Conservation (phyloP, 805 yeast species). For the Suhomyces emberorum region DNA sequence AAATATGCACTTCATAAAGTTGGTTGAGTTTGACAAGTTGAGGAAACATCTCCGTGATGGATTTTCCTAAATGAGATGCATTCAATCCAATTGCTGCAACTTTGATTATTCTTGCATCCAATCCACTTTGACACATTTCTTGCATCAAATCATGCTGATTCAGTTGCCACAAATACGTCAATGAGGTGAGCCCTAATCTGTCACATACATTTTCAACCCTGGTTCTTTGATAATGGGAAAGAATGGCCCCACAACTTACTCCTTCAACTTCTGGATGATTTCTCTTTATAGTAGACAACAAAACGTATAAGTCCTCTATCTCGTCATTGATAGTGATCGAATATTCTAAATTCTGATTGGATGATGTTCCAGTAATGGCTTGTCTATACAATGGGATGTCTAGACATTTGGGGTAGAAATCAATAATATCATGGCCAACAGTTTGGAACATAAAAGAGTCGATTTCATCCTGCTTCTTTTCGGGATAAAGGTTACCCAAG, state of each 20-base stretch:
- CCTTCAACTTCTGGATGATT: conserved; percentile 73
- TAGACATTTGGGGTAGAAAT: conserved; percentile 62
- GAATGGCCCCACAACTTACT: conserved; percentile 93
- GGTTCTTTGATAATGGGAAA: conserved; percentile 92
- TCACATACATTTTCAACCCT: conserved; percentile 90
- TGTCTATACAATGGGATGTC: conserved; percentile 78
- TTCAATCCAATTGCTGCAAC: conserved; percentile 90
- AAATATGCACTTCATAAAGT: conserved; percentile 80
- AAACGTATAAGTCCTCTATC: conserved; percentile 71
- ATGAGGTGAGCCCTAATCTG: conserved; percentile 61
- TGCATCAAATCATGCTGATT: conserved; percentile 74
- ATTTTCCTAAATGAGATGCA: conserved; percentile 62
- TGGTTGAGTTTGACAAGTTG: conserved; percentile 54
- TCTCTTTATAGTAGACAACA: conserved; percentile 47
- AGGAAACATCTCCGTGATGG: conserved; percentile 60
- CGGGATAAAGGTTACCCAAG: conserved; percentile 79
- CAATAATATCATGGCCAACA: conserved; percentile 82
- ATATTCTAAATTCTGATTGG: conserved; percentile 68
- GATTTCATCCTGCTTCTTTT: conserved; percentile 52
- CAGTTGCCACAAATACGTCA: conserved; percentile 89
- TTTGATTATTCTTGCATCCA: conserved; percentile 84
- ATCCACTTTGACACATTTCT: conserved; percentile 66
- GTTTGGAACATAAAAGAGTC: conserved; percentile 98
- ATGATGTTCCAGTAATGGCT: conserved; percentile 58
- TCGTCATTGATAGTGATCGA: conserved; percentile 69